Evolutionary conservation across 169 alveolate genomes (phyloP), one percentile per base, ranked within the genome.

Genomic region (Eimeria sp.): DNA sequence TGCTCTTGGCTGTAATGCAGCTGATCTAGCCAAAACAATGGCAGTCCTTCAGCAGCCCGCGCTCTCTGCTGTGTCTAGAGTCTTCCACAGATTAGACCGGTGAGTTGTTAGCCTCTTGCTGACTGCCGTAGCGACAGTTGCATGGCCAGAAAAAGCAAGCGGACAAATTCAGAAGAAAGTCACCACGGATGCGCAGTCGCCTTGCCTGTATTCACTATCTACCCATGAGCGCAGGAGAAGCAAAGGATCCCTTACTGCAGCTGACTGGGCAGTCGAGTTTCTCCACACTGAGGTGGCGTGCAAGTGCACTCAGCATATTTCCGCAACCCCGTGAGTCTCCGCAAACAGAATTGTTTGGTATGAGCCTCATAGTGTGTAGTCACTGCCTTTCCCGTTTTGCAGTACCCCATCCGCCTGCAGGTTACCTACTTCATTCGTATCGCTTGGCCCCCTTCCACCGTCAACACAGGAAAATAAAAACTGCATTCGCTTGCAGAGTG

Each of bases 181-280:
- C 11, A 0, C 1, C 83, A 34, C 14, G 30, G 13, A 18, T 27
- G 89, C 47, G 49, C 30, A 5, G 47, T 27, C 10, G 70, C n/a
- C 7, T 65, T 13, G 49, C 22, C 10, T 49, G 13, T 20, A 70
- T 49, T 47, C 70, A 6, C 9, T 80, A 40, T 34, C 16, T 67
- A 0, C n/a, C n/a, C 67, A 9, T 80, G 43, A 20, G 57, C 20
- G 10, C 67, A 87, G 94, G 83, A 40, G 70, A 45, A 65, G 34
- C 83, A 87, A 61, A n/a, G 94, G 94, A n/a, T 45, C 47, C 1
- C 45, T 87, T 27, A 87, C 83, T 63, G 67, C 94, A 13, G 83
- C 94, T 65, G 94, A 87, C 82, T 87, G 94, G 94, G 94, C 94
- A 51, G 82, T 87, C 20, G 94, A 87, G 67, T 87, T 87, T 87